A percentile compares a stretch with the other conserved stretches of the same genome.
Evolutionary conservation across 2,329 filamentous ascomycete species (phyloP).

Genomic region (Colletotrichum liaoningense): DNA sequence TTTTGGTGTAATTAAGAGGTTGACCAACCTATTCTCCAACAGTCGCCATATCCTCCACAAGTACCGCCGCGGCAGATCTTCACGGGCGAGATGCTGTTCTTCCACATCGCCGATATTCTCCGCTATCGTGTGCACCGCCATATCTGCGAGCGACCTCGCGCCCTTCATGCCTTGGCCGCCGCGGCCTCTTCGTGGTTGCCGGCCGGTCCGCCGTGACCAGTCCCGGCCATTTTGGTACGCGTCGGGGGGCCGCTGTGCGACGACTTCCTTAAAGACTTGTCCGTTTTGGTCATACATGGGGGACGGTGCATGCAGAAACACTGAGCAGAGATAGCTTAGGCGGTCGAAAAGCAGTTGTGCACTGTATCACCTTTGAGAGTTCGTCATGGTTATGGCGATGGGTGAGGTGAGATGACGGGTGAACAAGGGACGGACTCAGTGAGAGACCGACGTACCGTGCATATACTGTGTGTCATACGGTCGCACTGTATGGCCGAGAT

Average conservation of each 20-base stretch:
- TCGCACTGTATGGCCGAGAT: background rate
- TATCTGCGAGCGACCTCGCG: conserved; percentile 51
- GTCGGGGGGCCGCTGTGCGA: conserved; percentile 43
- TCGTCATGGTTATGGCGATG: background rate
- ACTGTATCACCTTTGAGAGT: background rate
- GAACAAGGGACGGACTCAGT: background rate
- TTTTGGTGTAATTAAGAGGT: no score
- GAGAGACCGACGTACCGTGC: background rate
- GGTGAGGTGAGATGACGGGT: conserved; percentile 6
- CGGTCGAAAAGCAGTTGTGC: background rate
- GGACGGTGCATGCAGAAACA: background rate
- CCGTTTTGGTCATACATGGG: conserved; percentile 49
- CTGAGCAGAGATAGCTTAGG: background rate
- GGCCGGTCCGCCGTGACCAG: conserved; percentile 49
- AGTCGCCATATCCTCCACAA: conserved; percentile 53
- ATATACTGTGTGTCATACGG: background rate
- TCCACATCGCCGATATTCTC: conserved; percentile 50
- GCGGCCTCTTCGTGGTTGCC: conserved; percentile 39
- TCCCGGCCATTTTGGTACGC: conserved; percentile 41
- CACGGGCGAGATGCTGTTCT: conserved; percentile 43
- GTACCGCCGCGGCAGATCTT: conserved; percentile 47
- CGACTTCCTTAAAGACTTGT: conserved; percentile 52
- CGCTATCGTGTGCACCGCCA: conserved; percentile 50
- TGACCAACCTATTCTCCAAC: conserved; percentile 51
- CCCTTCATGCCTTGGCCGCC: conserved; percentile 42